A percentile compares a stretch with the other conserved stretches of the same genome.
phyloP scores from a whole-genome alignment of 345 rosid genomes.

The Noccaea bulbosa region DNA sequence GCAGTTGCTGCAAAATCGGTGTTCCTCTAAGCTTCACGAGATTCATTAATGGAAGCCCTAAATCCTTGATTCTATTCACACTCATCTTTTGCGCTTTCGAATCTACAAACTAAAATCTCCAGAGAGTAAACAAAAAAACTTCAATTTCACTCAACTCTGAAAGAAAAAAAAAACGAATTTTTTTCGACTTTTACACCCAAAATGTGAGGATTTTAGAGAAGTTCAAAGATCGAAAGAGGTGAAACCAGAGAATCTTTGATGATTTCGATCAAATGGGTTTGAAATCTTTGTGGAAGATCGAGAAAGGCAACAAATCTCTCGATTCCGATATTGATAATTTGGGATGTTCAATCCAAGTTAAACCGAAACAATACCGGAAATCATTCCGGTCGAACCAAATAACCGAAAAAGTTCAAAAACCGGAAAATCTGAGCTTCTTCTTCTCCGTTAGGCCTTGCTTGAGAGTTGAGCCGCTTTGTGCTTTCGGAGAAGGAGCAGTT shows the following conservation, averaged over 20 bases:
- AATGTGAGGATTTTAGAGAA: neutral
- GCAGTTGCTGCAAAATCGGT: conserved; percentile 70
- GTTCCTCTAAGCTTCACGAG: conserved; percentile 61
- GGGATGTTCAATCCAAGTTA: neutral
- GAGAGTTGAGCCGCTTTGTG: neutral
- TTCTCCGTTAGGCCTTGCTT: neutral
- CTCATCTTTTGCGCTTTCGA: conserved; percentile 24
- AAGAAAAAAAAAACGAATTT: too few species aligned
- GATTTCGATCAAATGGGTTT: neutral
- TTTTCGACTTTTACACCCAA: neutral
- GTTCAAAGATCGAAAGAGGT: too few species aligned
- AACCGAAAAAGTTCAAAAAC: neutral
- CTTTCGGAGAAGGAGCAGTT: neutral
- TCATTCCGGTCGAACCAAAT: neutral
- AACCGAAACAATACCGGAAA: conserved; percentile 2
- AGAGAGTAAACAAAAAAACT: too few species aligned
- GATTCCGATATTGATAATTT: neutral
- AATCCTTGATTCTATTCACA: conserved; percentile 42
- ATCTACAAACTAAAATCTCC: conserved; percentile 6
- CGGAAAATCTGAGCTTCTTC: conserved; percentile 11
- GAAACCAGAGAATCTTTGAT: neutral
- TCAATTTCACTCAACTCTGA: neutral
- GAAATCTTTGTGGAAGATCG: neutral
- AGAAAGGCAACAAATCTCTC: neutral
- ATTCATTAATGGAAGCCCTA: conserved; percentile 70